Percentiles rank a stretch among this genome's conserved stretches.
These are phyloP conservation scores for Stentor coeruleus DNA, from an alignment of 73 alveolate species.

Conservation along the genomic window DNA sequence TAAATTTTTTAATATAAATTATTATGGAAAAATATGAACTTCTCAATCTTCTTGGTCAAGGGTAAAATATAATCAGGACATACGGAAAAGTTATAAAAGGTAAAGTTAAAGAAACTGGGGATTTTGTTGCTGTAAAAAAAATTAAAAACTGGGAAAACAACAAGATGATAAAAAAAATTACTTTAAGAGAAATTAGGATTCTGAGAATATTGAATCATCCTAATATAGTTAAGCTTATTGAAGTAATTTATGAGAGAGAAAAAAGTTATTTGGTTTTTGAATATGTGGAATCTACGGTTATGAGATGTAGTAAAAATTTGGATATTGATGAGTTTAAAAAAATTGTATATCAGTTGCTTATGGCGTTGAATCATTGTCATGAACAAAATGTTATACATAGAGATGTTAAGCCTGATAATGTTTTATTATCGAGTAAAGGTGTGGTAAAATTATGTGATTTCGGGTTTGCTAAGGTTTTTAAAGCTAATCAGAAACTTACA, in stretches of 20 bases:
- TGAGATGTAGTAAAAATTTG: constrained; percentile 63
- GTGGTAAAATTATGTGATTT: constrained; percentile 53
- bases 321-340: constrained; percentile 39
- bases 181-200: constrained; percentile 64
- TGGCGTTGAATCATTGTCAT: constrained; percentile 43
- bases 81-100: constrained; percentile 69
- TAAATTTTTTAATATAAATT: too few relatives aligned
- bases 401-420: constrained; percentile 39
- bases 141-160: constrained; percentile 69
- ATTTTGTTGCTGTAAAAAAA: constrained; percentile 73
- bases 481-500: constrained; percentile 43
- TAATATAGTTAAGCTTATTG: constrained; percentile 67
- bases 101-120: constrained; percentile 49
- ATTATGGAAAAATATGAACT: constrained; percentile 74
- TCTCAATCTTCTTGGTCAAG: constrained; percentile 68
- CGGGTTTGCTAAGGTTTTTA: constrained; percentile 46
- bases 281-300: constrained; percentile 73
- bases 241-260: constrained; percentile 69
- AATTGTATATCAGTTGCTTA: constrained; percentile 38
- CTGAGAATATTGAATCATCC: constrained; percentile 58
- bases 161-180: constrained; percentile 61
- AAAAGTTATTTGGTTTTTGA: constrained; percentile 78
- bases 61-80: constrained; percentile 51
- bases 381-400: constrained; percentile 34
- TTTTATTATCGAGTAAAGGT: constrained; percentile 32